phyloP scores from a whole-genome alignment of 345 rosid species.

The Excoecaria cochinchinensis region DNA sequence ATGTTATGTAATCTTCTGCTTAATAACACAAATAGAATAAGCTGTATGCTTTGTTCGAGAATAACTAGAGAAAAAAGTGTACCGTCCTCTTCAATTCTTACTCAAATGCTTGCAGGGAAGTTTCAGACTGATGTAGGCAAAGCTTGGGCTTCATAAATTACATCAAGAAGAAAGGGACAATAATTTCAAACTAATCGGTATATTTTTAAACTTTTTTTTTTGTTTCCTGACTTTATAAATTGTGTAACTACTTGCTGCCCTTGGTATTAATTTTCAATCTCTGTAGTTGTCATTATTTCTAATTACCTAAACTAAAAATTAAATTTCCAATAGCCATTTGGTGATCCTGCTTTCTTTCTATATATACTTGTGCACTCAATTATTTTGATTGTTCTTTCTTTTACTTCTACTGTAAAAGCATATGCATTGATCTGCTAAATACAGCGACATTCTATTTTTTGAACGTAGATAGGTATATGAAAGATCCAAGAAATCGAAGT shows the following conservation, averaged over 20 bases:
- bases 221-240: neutral
- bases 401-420: too few species aligned
- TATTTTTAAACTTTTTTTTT: neutral
- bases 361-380: too few species aligned
- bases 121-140: slow-evolving; percentile 82
- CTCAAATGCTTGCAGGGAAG: slow-evolving; percentile 52
- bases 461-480: too few species aligned
- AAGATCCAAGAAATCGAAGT: too few species aligned
- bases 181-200: neutral
- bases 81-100: neutral
- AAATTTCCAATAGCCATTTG: neutral
- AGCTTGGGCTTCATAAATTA: slow-evolving; percentile 85
- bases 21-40: too few species aligned
- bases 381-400: too few species aligned
- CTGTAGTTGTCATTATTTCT: neutral
- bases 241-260: neutral
- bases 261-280: neutral
- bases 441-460: too few species aligned
- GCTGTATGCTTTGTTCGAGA: too few species aligned
- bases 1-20: too few species aligned
- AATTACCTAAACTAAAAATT: neutral
- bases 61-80: too few species aligned
- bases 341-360: too few species aligned
- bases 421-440: too few species aligned
- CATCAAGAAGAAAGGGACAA: slow-evolving; percentile 46